Conservation (phyloP, 106 monocot species). For the Dendrobium catenatum region DNA sequence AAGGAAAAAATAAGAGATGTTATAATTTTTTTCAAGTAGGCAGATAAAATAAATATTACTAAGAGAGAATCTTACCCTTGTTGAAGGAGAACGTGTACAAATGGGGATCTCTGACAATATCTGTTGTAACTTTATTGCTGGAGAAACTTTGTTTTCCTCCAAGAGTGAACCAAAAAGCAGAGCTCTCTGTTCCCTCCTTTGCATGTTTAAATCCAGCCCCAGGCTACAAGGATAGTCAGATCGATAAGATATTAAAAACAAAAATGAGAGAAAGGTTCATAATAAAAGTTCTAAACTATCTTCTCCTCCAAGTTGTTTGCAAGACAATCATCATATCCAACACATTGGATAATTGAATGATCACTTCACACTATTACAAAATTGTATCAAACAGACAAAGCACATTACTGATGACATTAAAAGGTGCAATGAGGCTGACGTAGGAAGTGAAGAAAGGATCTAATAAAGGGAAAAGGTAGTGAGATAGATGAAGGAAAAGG, state of each 20-base stretch:
- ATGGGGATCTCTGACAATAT: slow-evolving; percentile 86
- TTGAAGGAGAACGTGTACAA: slow-evolving; percentile 70
- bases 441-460: no score
- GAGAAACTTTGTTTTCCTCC: slow-evolving; percentile 87
- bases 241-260: no score
- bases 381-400: no score
- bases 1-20: slow-evolving; percentile 1
- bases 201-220: slow-evolving; percentile 65
- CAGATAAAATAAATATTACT: neutral
- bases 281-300: neutral
- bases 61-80: slow-evolving; percentile 42
- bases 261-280: neutral
- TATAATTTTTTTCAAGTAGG: neutral
- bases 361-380: no score
- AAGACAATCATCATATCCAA: no score
- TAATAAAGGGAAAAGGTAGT: no score
- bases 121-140: slow-evolving; percentile 50
- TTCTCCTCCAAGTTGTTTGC: neutral
- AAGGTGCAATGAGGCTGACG: no score
- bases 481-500: no score
- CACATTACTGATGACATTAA: no score
- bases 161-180: slow-evolving; percentile 98
- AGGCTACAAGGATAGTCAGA: slow-evolving; percentile 34
- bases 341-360: no score
- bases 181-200: slow-evolving; percentile 97